Base-by-base conservation (phyloP, 768 basidiomycete genomes). In the Crassisporium funariophilum region DNA sequence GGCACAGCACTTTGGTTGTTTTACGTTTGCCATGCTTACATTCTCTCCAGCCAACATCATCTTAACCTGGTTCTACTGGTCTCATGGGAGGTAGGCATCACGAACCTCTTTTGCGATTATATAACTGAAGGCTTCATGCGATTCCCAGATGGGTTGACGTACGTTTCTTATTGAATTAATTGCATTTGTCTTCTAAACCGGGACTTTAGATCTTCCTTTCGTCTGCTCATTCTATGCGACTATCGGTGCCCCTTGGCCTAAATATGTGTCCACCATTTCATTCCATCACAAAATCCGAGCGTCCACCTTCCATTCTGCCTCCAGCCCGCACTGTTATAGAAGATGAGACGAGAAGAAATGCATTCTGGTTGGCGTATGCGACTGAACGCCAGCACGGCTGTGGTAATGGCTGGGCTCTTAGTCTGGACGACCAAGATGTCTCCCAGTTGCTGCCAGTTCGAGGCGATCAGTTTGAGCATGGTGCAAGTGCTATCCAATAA, bases 51-150 rank as follows among this genome's bases (percentile, higher is more conserved):
- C 85, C 8, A 72, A 77, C 35, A 70, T 84, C 11, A 71, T 89
- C 34, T 66, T 88, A 35, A 76, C 76, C 7, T 86, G 85, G 83
- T 87, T 84, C 62, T 86, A 86, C 55, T 86, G 83, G 79, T 82
- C 76, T 37, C 82, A 88, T 61, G 83, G 83, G 38, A 83, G 78
- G 84, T 82, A 50, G 50, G 74, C 57, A n/a, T 46, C 22, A 17
- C 29, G 34, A 21, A n/a, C 24, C 44, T 35, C 15, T 13, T 44
- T 38, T 24, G 7, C 20, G 4, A 37, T 45, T 7, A 36, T 21
- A 16, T 31, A 24, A 39, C 35, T 37, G 55, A 37, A 54, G 23
- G 56, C 40, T 16, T 42, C 29, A 16, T 29, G n/a, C 37, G 8
- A 42, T 43, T 15, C 16, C 24, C 51, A 86, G 86, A 76, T 88